Percentiles rank a stretch among this genome's conserved stretches.
phyloP scores from a whole-genome alignment of 116 monocot genomes.

The Trichopus zeylanicus region DNA sequence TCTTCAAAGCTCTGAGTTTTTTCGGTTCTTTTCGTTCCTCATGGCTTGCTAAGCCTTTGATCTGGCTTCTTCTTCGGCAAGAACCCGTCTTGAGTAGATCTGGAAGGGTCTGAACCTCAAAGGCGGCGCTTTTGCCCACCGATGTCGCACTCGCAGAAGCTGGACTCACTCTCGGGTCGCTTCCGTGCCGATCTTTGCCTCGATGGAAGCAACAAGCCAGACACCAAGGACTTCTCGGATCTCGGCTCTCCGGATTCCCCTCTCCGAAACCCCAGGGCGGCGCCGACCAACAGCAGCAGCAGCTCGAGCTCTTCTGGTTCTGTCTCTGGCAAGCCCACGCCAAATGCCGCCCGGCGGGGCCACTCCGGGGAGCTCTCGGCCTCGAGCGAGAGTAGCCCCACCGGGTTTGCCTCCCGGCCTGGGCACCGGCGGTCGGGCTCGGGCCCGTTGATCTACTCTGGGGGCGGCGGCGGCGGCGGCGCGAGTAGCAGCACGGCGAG shows the following conservation, averaged over 20 bases:
- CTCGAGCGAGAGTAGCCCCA: conserved; percentile 19
- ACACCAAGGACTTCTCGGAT: conserved; percentile 33
- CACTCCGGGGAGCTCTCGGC: conserved; percentile 48
- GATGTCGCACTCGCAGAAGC: conserved; percentile 19
- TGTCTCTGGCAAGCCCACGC: conserved; percentile 6
- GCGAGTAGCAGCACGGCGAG: conserved; percentile 29
- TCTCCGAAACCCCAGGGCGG: conserved; percentile 16
- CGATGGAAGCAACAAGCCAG: conserved; percentile 41
- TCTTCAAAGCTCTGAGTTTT: conserved; percentile 7
- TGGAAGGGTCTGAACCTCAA: not conserved
- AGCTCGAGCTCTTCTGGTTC: conserved; percentile 40
- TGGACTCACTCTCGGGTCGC: conserved; percentile 21
- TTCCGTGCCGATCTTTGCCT: conserved; percentile 17
- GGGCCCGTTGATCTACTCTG: conserved; percentile 26
- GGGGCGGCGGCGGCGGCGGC: conserved; percentile 14
- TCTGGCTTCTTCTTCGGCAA: not conserved
- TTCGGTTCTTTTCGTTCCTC: not conserved
- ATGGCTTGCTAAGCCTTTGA: conserved; percentile 1
- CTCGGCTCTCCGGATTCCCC: conserved; percentile 51
- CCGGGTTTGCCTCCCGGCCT: conserved; percentile 17
- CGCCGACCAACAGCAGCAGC: conserved; percentile 30
- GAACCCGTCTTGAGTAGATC: conserved; percentile 12
- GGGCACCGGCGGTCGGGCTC: conserved; percentile 57
- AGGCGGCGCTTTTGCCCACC: not conserved
- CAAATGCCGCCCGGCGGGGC: conserved; percentile 5